Conservation (phyloP, 1,284 basidiomycete genomes). For the Rhodotorula sp. region DNA sequence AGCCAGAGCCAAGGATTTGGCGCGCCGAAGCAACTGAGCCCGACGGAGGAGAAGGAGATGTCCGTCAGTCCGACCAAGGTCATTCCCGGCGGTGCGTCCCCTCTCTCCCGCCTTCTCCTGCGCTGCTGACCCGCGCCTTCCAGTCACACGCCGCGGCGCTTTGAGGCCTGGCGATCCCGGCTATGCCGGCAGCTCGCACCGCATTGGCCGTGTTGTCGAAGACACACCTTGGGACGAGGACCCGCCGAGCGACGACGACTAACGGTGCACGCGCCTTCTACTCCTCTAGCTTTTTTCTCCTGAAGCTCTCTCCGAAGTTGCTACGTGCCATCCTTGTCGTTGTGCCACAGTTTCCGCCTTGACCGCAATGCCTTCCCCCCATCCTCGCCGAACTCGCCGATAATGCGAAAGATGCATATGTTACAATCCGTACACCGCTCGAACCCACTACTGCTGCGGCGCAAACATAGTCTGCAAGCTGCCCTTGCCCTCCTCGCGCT, state of each 20-base stretch:
- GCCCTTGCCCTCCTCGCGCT: conserved; percentile 21
- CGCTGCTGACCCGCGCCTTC: neutral
- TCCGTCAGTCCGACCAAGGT: conserved; percentile 4
- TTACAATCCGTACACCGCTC: neutral
- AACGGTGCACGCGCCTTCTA: too few relatives aligned
- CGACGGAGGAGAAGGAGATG: neutral
- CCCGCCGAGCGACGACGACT: neutral
- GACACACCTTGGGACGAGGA: neutral
- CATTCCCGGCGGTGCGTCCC: conserved; percentile 7
- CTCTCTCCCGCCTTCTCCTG: too few relatives aligned
- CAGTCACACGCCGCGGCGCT: conserved; percentile 7
- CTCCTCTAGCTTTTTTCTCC: too few relatives aligned
- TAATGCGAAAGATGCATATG: neutral
- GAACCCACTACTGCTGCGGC: conserved; percentile 11
- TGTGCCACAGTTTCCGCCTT: neutral
- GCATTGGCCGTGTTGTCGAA: neutral
- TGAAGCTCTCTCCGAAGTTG: too few relatives aligned
- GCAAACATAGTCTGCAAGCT: conserved; percentile 40
- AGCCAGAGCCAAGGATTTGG: neutral
- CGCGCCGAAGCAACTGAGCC: neutral
- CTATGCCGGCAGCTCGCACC: conserved; percentile 11
- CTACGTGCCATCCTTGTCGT: conserved; percentile 1
- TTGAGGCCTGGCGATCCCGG: conserved; percentile 9
- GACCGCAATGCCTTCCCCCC: neutral
- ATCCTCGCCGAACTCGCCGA: too few relatives aligned